Evolutionary conservation across 2,329 filamentous ascomycete species (phyloP), one percentile per base, ranked within the genome.

Genomic region (Pyrenophora graminea): DNA sequence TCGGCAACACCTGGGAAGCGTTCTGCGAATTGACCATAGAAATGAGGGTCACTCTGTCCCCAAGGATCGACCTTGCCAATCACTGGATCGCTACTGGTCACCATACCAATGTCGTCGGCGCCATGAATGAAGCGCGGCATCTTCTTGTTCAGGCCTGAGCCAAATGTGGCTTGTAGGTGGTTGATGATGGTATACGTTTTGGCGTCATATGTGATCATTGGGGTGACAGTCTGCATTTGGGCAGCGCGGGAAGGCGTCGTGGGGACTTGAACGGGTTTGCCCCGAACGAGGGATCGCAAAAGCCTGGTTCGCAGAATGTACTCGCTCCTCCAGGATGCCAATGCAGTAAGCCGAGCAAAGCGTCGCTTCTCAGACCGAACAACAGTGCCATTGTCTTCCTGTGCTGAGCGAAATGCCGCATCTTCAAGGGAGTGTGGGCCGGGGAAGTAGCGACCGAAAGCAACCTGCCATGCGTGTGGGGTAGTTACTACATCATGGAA

Each of bases 311-410:
- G 84, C 49, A 96, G 77, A 40, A 97, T 88, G 67, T 97, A 99
- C 73, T 99, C 94, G 73, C 90, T 97, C 62, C 93, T 85, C 93
- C 94, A 97, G 7, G 92, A 94, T n/a, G 91, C 89, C 55, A 92
- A 76, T 3, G 86, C 81, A 8, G 90, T 95, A 47, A 99, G 80
- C 37, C 92, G 85, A 13, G 89, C 85, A 67, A 97, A 99, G 58
- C 85, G 83, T 38, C 91, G 88, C 62, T 84, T 83, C 67, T 94
- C 89, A 1, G 88, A 87, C 23, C 84, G 83, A 38, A 91, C 77
- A 33, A 56, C 57, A 17, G 75, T 70, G n/a, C 65, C 67, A 23
- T 54, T 58, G 6, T 67, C 62, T 43, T 73, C 68, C 7, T 64
- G 47, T 72, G 73, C 64, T 84, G 85, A 46, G 75, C 71, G 69